Evolutionary conservation across 1,284 basidiomycete genomes (phyloP).

Genomic region (Boletus semigastroideus): DNA sequence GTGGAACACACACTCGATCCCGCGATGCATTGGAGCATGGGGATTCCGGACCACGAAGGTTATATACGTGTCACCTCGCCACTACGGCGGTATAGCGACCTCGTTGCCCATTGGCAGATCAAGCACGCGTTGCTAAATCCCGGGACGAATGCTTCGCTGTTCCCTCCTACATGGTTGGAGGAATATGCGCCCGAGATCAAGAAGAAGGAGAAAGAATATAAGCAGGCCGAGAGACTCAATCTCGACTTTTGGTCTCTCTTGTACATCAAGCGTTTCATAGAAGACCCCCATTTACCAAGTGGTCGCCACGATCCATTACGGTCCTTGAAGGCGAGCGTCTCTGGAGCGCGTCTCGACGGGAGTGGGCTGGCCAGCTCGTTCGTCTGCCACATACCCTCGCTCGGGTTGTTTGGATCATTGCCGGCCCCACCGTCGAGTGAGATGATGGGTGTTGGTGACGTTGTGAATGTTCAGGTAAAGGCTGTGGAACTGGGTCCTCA

Average conservation of each 20-base stretch:
- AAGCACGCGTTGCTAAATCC: conserved; percentile 69
- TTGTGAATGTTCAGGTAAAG: conserved; percentile 23
- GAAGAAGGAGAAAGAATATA: conserved; percentile 31
- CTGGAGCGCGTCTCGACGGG: conserved; percentile 16
- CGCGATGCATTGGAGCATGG: conserved; percentile 69
- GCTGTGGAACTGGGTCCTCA: conserved; percentile 25
- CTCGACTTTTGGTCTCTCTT: conserved; percentile 49
- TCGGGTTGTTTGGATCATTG: conserved; percentile 26
- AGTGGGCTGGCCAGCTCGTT: conserved; percentile 9
- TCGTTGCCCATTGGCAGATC: conserved; percentile 93
- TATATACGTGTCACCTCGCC: conserved; percentile 90
- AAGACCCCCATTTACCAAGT: conserved; percentile 20
- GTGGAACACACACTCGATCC: conserved; percentile 54
- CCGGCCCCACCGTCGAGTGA: conserved; percentile 1
- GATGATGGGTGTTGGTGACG: conserved; percentile 22
- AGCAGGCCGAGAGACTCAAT: conserved; percentile 24
- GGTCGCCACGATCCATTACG: conserved; percentile 27
- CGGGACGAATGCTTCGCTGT: conserved; percentile 36
- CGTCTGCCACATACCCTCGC: conserved; percentile 27
- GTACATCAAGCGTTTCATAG: conserved; percentile 35
- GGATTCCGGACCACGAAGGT: conserved; percentile 65
- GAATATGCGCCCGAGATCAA: conserved; percentile 35
- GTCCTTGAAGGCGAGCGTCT: conserved; percentile 25
- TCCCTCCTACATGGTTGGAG: conserved; percentile 44
- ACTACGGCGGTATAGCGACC: conserved; percentile 81